Percentiles rank a stretch among this genome's conserved stretches.
phyloP scores from a whole-genome alignment of 148 eudicot species.

The Rhododendron henanense region DNA sequence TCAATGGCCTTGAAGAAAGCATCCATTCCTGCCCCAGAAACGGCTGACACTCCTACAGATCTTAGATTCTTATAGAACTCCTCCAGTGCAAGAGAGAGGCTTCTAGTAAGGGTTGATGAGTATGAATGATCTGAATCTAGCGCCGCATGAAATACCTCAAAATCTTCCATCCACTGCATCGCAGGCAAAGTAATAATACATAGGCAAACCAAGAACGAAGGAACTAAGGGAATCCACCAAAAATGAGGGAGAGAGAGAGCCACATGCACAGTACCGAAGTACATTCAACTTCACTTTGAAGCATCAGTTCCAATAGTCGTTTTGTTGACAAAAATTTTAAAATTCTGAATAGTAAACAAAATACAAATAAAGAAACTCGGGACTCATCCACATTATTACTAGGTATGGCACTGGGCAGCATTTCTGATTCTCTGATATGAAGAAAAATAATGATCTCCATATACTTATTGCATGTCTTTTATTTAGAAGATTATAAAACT shows the following conservation, averaged over 20 bases:
- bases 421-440: no score
- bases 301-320: neutral
- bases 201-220: neutral
- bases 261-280: neutral
- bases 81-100: constrained; percentile 79
- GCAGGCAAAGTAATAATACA: constrained; percentile 2
- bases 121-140: constrained; percentile 77
- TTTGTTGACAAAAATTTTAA: neutral
- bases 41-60: constrained; percentile 89
- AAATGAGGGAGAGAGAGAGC: neutral
- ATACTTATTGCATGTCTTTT: neutral
- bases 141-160: constrained; percentile 85
- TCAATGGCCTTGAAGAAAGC: constrained; percentile 85
- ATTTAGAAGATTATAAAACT: neutral
- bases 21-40: constrained; percentile 84
- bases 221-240: neutral
- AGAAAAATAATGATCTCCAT: neutral
- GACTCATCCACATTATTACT: neutral
- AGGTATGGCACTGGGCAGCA: neutral
- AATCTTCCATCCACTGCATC: constrained; percentile 94
- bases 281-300: neutral
- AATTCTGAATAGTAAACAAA: neutral
- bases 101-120: constrained; percentile 70
- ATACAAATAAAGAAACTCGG: neutral
- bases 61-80: constrained; percentile 81